Base-by-base conservation (phyloP, 306 rosid genomes). In the Begonia masoniana region DNA sequence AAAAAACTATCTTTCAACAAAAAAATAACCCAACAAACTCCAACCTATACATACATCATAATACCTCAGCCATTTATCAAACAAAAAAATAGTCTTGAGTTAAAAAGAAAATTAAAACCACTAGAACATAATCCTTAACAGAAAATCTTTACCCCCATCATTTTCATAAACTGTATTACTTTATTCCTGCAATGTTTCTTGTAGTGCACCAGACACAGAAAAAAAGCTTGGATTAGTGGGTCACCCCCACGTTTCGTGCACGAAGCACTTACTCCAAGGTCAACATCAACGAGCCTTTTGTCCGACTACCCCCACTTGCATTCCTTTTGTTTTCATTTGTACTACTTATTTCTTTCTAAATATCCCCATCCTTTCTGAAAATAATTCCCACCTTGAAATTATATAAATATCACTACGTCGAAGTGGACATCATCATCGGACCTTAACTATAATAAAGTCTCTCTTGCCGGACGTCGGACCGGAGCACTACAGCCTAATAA, bases 201-300 rank as follows among this genome's bases (percentile, higher is more conserved):
- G 11, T 4, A 9, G 15, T 17, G 9, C n/a, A 51, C 26, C 61
- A 62, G 50, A 15, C 41, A 59, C 41, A 59, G 43, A 52, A 45
- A 66, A 54, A 57, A 4, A 42, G 54, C 50, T 59, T 36, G 35
- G 57, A 60, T 17, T 41, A 26, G 17, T 61, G 56, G 41, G 53
- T 10, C 12, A 13, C 50, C 41, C 47, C 49, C 64, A 57, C 51
- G 62, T 52, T 59, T 62, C 50, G 42, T 52, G 56, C 57, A 56
- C 52, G 42, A 35, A 54, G 9, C 9, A 48, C 23, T 62, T 66
- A 50, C 39, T 15, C 54, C 43, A 47, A 35, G 39, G 58, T 17
- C 48, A 55, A 41, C 24, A 47, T 47, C 54, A 54, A 61, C n/a
- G 39, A 31, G 31, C 13, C 26, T 48, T 31, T 31, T 7, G 39